Percentiles rank a stretch among this genome's conserved stretches.
phyloP scores from a whole-genome alignment of 2,329 filamentous ascomycete genomes.

The Plectosphaerella plurivora region DNA sequence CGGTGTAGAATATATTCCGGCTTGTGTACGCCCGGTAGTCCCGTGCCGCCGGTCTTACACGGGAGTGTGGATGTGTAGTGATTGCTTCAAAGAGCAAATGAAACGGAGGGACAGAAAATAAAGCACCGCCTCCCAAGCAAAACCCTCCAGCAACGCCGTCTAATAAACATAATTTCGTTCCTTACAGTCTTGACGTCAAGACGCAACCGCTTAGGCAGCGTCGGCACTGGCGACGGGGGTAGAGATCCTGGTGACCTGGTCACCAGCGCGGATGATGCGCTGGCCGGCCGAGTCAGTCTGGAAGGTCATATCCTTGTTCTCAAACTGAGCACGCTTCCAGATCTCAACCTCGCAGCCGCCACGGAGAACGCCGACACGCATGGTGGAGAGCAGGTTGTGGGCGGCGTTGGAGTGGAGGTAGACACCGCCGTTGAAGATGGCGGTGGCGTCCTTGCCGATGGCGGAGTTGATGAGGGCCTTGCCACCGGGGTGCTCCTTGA shows the following conservation, averaged over 20 bases:
- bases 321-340: conserved; percentile 81
- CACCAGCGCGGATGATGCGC: conserved; percentile 79
- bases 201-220: conserved; percentile 56
- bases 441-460: conserved; percentile 82
- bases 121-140: not conserved
- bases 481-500: conserved; percentile 87
- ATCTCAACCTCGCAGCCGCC: conserved; percentile 88
- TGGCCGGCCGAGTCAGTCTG: conserved; percentile 77
- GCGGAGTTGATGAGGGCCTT: conserved; percentile 80
- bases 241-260: conserved; percentile 78
- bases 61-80: too few species aligned
- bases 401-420: conserved; percentile 88
- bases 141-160: not conserved
- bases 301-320: conserved; percentile 77
- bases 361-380: conserved; percentile 81
- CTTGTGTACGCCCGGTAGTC: too few species aligned
- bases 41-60: too few species aligned
- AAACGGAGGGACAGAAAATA: not conserved
- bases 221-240: conserved; percentile 79
- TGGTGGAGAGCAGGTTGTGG: conserved; percentile 83
- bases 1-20: too few species aligned
- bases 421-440: conserved; percentile 88
- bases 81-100: not conserved
- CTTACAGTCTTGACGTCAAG: too few species aligned
- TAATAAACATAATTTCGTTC: not conserved